These are phyloP conservation scores for Lactarius vividus DNA, from an alignment of 768 basidiomycete genomes.

Conservation along the genomic window DNA sequence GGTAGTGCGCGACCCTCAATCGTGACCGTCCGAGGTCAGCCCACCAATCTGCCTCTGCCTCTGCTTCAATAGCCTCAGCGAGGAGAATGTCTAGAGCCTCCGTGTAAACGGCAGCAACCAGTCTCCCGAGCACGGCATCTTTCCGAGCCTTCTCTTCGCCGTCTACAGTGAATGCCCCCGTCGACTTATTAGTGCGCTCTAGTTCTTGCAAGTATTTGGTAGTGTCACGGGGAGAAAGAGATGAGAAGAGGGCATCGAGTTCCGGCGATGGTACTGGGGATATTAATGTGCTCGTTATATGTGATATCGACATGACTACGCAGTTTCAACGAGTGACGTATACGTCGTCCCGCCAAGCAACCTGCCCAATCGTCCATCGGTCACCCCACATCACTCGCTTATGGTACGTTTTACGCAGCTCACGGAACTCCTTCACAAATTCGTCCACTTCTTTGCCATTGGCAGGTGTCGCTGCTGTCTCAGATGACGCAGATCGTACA, in stretches of 20 bases:
- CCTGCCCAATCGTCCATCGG: conserved; percentile 80
- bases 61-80: conserved; percentile 63
- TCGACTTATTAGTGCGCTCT: conserved; percentile 9
- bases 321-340: not conserved
- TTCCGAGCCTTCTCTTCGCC: conserved; percentile 39
- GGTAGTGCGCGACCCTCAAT: conserved; percentile 54
- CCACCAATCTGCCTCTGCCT: conserved; percentile 87
- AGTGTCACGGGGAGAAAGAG: conserved; percentile 37
- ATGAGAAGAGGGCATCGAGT: conserved; percentile 38
- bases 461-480: conserved; percentile 19
- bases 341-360: conserved; percentile 73
- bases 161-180: conserved; percentile 14
- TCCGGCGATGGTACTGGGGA: conserved; percentile 8
- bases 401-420: conserved; percentile 85
- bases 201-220: conserved; percentile 34
- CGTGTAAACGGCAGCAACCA: conserved; percentile 59
- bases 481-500: conserved; percentile 49
- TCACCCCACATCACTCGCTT: conserved; percentile 90
- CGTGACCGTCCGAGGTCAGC: conserved; percentile 61
- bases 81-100: conserved; percentile 64
- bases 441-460: conserved; percentile 67
- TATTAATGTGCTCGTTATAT: conserved; percentile 23
- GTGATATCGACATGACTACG: conserved; percentile 21
- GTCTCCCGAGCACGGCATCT: conserved; percentile 45
- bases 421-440: conserved; percentile 87